These are phyloP conservation scores for Phellopilus nigrolimitatus DNA, from an alignment of 1,284 basidiomycete species.

Conservation along the genomic window DNA sequence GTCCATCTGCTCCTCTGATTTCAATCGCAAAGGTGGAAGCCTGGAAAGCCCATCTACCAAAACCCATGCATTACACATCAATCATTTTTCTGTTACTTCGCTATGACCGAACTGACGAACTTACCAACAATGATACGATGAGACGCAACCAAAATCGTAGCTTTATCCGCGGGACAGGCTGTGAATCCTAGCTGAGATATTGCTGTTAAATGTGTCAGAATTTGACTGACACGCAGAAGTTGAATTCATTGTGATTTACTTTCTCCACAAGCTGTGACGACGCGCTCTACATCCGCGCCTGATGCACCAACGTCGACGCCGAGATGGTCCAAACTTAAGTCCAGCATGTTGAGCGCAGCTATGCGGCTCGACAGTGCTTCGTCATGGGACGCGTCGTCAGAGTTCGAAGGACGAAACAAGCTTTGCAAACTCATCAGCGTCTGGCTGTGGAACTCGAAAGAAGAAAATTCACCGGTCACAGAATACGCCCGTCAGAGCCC, in stretches of 20 bases:
- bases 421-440: slow-evolving; percentile 29
- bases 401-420: slow-evolving; percentile 59
- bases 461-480: slow-evolving; percentile 57
- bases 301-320: slow-evolving; percentile 66
- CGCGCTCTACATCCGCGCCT: slow-evolving; percentile 52
- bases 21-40: slow-evolving; percentile 61
- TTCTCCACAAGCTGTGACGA: slow-evolving; percentile 72
- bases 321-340: slow-evolving; percentile 81
- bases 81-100: too few species aligned
- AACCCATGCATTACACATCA: background rate
- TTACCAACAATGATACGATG: slow-evolving; percentile 80
- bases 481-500: slow-evolving; percentile 61
- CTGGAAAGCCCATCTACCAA: slow-evolving; percentile 60
- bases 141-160: slow-evolving; percentile 71
- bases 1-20: slow-evolving; percentile 48
- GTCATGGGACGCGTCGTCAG: slow-evolving; percentile 82
- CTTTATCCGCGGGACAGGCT: slow-evolving; percentile 74
- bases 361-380: slow-evolving; percentile 84
- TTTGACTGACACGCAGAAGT: slow-evolving; percentile 15
- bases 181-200: slow-evolving; percentile 61
- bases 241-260: slow-evolving; percentile 47
- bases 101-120: too few species aligned
- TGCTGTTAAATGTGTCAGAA: slow-evolving; percentile 37
- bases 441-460: slow-evolving; percentile 25
- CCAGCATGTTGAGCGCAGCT: slow-evolving; percentile 86